These are phyloP conservation scores for Reticulascus tulasneorum DNA, from an alignment of 2,329 filamentous ascomycete genomes.

Conservation along the genomic window DNA sequence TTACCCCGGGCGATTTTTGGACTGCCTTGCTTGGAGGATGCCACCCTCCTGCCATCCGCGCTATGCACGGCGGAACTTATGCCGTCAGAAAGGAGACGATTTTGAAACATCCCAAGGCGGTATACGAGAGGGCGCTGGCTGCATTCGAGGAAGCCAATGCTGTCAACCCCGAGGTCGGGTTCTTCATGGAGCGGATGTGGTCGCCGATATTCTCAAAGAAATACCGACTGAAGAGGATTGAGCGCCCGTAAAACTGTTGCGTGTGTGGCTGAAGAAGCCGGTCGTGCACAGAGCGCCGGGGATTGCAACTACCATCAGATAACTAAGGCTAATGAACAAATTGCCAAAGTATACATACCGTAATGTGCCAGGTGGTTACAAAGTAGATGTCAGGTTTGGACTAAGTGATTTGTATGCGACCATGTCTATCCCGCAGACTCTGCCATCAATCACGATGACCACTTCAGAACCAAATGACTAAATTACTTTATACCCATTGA, in stretches of 20 bases:
- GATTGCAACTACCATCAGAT: too few relatives aligned
- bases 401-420: too few relatives aligned
- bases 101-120: slow-evolving; percentile 5
- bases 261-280: too few relatives aligned
- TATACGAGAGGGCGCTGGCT: slow-evolving; percentile 5
- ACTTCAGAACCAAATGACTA: too few relatives aligned
- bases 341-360: too few relatives aligned
- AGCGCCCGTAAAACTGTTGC: slow-evolving; percentile 5
- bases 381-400: too few relatives aligned
- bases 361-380: too few relatives aligned
- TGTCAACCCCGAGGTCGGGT: slow-evolving; percentile 13
- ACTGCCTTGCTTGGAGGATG: slow-evolving; percentile 2
- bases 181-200: slow-evolving; percentile 16
- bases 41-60: slow-evolving; percentile 11
- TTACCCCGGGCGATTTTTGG: slow-evolving; percentile 12
- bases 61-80: slow-evolving; percentile 15
- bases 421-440: too few relatives aligned
- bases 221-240: slow-evolving; percentile 4
- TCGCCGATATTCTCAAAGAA: slow-evolving; percentile 12
- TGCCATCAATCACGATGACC: too few relatives aligned
- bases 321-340: too few relatives aligned
- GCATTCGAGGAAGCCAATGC: slow-evolving; percentile 13
- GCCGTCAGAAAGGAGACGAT: slow-evolving; percentile 12
- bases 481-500: too few relatives aligned
- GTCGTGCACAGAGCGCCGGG: too few relatives aligned